Evolutionary conservation across 495 filamentous ascomycete species (phyloP).

Genomic region (Xylona heveae): DNA sequence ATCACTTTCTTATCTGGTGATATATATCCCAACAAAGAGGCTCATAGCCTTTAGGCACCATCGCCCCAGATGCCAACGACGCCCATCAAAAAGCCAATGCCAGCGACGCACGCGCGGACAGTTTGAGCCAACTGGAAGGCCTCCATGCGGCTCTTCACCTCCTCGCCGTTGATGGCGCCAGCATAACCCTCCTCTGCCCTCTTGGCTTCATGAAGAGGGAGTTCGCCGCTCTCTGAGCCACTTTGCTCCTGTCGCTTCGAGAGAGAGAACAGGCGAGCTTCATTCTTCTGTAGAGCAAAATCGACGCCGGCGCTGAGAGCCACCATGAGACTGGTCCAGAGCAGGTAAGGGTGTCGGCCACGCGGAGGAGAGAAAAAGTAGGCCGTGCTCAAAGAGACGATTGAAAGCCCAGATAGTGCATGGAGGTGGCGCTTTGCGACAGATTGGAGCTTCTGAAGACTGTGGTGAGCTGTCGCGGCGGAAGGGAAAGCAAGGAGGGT

Average conservation of each 20-base stretch:
- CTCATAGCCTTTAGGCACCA: constrained; percentile 23
- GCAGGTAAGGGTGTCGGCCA: constrained; percentile 60
- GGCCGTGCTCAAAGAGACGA: constrained; percentile 44
- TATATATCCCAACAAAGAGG: no score
- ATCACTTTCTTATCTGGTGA: no score
- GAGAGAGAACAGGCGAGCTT: constrained; percentile 24
- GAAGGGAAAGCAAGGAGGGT: constrained; percentile 57
- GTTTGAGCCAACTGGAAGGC: constrained; percentile 37
- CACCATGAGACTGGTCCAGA: constrained; percentile 48
- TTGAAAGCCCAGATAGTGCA: constrained; percentile 37
- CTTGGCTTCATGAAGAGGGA: constrained; percentile 7
- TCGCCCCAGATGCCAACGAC: constrained; percentile 85
- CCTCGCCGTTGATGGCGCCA: constrained; percentile 84
- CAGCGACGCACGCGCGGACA: constrained; percentile 35
- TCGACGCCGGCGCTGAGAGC: constrained; percentile 34
- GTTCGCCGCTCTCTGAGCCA: constrained; percentile 2
- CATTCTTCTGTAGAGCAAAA: constrained; percentile 28
- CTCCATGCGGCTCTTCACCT: constrained; percentile 48
- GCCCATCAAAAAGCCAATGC: constrained; percentile 47
- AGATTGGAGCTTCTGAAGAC: constrained; percentile 38
- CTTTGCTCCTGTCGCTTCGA: no score
- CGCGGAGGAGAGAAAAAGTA: constrained; percentile 48
- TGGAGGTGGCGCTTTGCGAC: constrained; percentile 34
- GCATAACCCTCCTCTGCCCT: constrained; percentile 8
- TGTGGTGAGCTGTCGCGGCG: constrained; percentile 37